Evolutionary conservation across 768 basidiomycete genomes (phyloP).

Genomic region (Pleurotus djamor): DNA sequence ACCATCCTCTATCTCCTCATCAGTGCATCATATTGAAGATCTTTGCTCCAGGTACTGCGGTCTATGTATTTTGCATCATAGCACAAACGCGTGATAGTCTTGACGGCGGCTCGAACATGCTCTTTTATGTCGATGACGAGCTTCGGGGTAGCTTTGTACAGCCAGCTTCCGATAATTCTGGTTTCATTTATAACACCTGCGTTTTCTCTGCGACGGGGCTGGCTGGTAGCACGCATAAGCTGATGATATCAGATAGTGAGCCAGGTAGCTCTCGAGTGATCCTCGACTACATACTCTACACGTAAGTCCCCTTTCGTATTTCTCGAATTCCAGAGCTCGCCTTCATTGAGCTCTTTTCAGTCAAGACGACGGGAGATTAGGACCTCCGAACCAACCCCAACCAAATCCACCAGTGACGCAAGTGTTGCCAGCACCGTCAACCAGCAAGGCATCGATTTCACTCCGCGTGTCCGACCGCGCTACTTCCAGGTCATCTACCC

Average conservation of each 20-base stretch:
- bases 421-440: background rate
- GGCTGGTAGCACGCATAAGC: conserved; percentile 18
- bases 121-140: conserved; percentile 29
- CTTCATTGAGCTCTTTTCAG: background rate
- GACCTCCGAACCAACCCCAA: background rate
- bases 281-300: conserved; percentile 24
- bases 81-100: conserved; percentile 20
- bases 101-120: conserved; percentile 27
- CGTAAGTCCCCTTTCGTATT: conserved; percentile 14
- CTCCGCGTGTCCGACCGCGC: too few species aligned
- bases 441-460: background rate
- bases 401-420: background rate
- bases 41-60: conserved; percentile 29
- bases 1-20: background rate
- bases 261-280: conserved; percentile 20
- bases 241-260: conserved; percentile 19
- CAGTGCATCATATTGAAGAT: background rate
- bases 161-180: conserved; percentile 12
- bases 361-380: background rate
- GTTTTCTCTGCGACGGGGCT: conserved; percentile 26
- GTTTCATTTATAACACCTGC: conserved; percentile 23
- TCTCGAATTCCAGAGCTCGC: background rate
- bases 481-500: too few species aligned
- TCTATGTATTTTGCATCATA: conserved; percentile 40
- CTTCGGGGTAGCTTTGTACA: conserved; percentile 18